Base-by-base conservation (phyloP, 2,329 filamentous ascomycete species). In the Leptosphaerulina australis region DNA sequence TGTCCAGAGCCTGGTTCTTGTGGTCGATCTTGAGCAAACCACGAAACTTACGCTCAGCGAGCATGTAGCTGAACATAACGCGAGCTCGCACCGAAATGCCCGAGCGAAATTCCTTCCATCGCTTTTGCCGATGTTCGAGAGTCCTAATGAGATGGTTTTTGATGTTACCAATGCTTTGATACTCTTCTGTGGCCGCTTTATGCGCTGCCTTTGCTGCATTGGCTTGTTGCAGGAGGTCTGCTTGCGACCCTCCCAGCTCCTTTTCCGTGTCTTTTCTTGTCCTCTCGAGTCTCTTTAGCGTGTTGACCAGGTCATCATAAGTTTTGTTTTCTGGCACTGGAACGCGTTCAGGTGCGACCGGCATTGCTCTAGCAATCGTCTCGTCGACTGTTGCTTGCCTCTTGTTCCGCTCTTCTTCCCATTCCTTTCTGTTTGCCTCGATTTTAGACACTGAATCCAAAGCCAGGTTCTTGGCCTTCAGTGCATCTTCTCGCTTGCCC, bases 1-100 rank as follows among this genome's bases (percentile, higher is more conserved):
- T 83, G 57, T 92, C 86, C 28, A 99, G 83, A 47, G 83, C 79
- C 61, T 88, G 88, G n/a, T 80, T 72, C 38, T 79, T 77, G 74
- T 97, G 93, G 64, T 96, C 86, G 31, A 96, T 82, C 17, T 86
- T 77, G 49, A 99, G 83, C 56, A 83, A 84, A 48, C 94, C 94
- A 34, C 91, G 85, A 75, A 96, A 99, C 17, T 88, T 87, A 64
- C 94, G 86, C 74, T 97, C 92, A 66, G 87, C 90, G 50, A 99
- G 83, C 11, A 97, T 82, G 67, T 94, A 95, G 43, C 84, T 87
- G 74, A 99, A 99, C 54, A 90, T 90, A 44, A 88, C 87, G 39
- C 91, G 87, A 35, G 94, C 90, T 46, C 88, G 85, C n/a, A 88
- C 84, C 28, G 91, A 93, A 64, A 99, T 97, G 60, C 86, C 84